Conservation (phyloP, 371 early-diverging fungal species). For the Capillidium heterosporum region DNA sequence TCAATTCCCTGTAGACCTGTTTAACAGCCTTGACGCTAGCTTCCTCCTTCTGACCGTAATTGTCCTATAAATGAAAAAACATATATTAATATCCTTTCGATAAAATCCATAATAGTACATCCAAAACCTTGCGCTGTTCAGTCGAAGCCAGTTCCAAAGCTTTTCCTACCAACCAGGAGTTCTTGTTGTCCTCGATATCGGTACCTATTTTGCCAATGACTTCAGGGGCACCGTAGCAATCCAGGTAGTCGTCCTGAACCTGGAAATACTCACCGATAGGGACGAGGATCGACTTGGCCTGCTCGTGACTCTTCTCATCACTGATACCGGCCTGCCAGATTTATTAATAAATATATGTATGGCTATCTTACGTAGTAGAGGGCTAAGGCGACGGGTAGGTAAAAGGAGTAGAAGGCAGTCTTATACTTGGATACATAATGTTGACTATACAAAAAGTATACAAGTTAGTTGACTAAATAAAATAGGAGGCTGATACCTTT, state of each 20-base stretch:
- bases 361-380: conserved; percentile 51
- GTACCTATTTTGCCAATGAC: conserved; percentile 96
- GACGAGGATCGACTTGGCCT: conserved; percentile 66
- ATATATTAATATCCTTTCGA: not conserved
- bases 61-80: conserved; percentile 20
- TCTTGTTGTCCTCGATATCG: conserved; percentile 97
- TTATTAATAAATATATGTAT: not conserved
- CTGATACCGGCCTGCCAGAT: conserved; percentile 43
- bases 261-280: conserved; percentile 95
- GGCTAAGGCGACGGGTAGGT: conserved; percentile 89
- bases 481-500: no score
- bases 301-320: conserved; percentile 50
- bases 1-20: conserved; percentile 56
- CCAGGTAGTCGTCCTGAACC: conserved; percentile 88
- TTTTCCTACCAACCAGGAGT: conserved; percentile 90
- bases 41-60: conserved; percentile 75
- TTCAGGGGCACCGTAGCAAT: conserved; percentile 79
- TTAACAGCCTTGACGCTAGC: conserved; percentile 64
- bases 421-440: conserved; percentile 89
- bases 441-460: conserved; percentile 26
- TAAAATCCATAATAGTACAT: conserved; percentile 18
- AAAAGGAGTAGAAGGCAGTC: conserved; percentile 98
- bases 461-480: not conserved
- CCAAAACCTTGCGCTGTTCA: conserved; percentile 72
- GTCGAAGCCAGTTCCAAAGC: conserved; percentile 54